Base-by-base conservation (phyloP, 164 flowering plant genomes). In the Piper longum region DNA sequence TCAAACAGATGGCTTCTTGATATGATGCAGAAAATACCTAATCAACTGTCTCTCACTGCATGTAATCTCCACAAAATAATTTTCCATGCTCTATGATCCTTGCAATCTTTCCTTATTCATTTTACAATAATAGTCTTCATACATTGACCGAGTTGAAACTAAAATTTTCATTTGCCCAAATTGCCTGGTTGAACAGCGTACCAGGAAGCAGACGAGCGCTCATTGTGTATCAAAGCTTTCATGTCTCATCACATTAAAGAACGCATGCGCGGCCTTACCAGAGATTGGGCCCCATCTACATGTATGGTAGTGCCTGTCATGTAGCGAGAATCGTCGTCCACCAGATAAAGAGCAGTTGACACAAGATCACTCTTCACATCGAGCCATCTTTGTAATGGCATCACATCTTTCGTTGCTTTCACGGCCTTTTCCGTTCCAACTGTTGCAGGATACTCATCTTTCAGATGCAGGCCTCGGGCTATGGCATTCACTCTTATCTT, bases 211-310 rank as follows among this genome's bases (percentile, higher is more conserved):
- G 36, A 26, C 36, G 36, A 26, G 36, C 1, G 36, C 36, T 26
- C 36, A 26, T 26, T 26, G 36, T 26, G 36, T n/a, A 26, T 26
- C 36, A 26, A 26, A 26, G 36, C 36, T 26, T 26, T 48, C 14
- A 5, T 48, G 52, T 3, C 52, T 9, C 0, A 62, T 82, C 76
- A 92, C 88, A 92, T 88, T 63, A 67, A 92, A 19, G 98, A 85
- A 6, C 83, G 78, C 96, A 92, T 78, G 43, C 97, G 79, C 60
- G 98, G 98, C 80, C 98, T 83, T 40, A 77, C 76, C 1, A 89
- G 41, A 54, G 98, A 89, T 75, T 85, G 97, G 1, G 78, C 98
- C 1, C 98, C 98, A 71, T 92, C 97, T 5, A 88, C 97, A 59
- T 66, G 85, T 12, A 85, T 82, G 48, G 84, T 78, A 13, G 95